A percentile compares a stretch with the other conserved stretches of the same genome.
Conservation (phyloP, 108 stramenopile species). For the Cyclotella choctawhatcheeana region DNA sequence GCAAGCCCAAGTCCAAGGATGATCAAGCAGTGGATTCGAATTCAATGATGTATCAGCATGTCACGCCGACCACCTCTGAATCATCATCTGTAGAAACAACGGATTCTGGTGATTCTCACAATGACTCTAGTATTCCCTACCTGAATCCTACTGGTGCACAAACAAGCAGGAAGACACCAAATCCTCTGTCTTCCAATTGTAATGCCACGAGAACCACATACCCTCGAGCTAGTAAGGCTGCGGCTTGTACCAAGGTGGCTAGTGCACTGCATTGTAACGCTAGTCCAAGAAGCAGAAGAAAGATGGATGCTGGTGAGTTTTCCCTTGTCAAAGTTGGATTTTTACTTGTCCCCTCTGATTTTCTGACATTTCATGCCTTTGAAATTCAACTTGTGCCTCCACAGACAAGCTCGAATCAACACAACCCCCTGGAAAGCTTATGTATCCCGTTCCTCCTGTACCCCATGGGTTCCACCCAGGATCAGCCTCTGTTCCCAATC, state of each 20-base stretch:
- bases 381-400: too few relatives aligned
- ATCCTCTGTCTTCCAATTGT: background rate
- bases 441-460: conserved; percentile 5
- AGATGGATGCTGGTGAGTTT: conserved; percentile 18
- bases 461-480: background rate
- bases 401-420: background rate
- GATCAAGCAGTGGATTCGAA: too few relatives aligned
- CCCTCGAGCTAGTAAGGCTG: conserved; percentile 34
- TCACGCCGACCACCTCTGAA: conserved; percentile 27
- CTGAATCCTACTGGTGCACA: too few relatives aligned
- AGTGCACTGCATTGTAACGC: background rate
- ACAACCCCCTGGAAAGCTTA: background rate
- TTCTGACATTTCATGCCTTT: too few relatives aligned
- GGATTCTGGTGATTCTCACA: background rate
- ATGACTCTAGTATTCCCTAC: too few relatives aligned
- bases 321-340: too few relatives aligned
- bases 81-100: conserved; percentile 21
- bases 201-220: conserved; percentile 37
- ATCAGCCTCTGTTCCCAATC: conserved; percentile 63
- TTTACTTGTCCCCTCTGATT: too few relatives aligned
- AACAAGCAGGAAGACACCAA: too few relatives aligned
- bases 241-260: conserved; percentile 18
- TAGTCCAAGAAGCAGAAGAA: conserved; percentile 5
- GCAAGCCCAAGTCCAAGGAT: too few relatives aligned
- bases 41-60: too few relatives aligned